Percentiles rank a stretch among this genome's conserved stretches.
phyloP scores from a whole-genome alignment of 345 rosid species.

The Camelina hispida region DNA sequence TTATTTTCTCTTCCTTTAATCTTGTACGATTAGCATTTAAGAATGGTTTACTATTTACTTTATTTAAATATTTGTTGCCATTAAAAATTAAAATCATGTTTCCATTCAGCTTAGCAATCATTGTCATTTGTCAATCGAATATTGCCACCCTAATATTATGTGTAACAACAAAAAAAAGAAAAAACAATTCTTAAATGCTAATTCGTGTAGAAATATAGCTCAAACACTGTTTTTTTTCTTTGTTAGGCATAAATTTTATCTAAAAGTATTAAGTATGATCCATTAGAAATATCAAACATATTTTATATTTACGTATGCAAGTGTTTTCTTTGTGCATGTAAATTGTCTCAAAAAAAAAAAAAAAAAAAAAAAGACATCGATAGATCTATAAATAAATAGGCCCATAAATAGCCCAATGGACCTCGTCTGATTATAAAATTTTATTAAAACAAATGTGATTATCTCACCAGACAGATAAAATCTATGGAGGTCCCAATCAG shows the following conservation, averaged over 20 bases:
- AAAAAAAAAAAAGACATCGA: background rate
- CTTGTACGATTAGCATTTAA: conserved; percentile 59
- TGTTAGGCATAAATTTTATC: background rate
- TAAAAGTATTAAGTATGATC: background rate
- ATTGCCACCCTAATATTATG: conserved; percentile 34
- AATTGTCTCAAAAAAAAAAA: too few relatives aligned
- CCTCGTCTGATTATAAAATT: background rate
- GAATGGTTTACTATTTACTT: conserved; percentile 42
- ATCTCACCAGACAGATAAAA: conserved; percentile 35
- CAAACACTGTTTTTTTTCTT: background rate
- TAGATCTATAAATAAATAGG: background rate
- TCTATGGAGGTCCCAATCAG: conserved; percentile 41
- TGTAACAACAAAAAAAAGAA: conserved; percentile 22
- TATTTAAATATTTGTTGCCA: conserved; percentile 32
- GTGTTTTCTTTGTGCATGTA: conserved; percentile 3
- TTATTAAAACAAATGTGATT: conserved; percentile 10
- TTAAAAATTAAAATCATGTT: conserved; percentile 54
- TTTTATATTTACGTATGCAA: background rate
- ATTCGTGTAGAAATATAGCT: background rate
- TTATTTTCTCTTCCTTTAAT: conserved; percentile 61
- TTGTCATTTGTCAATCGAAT: conserved; percentile 51
- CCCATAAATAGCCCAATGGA: conserved; percentile 23
- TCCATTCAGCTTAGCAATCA: conserved; percentile 66
- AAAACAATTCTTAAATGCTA: background rate
- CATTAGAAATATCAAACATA: background rate